Evolutionary conservation across 768 basidiomycete genomes (phyloP), one percentile per base, ranked within the genome.

Genomic region (Russula sp.): DNA sequence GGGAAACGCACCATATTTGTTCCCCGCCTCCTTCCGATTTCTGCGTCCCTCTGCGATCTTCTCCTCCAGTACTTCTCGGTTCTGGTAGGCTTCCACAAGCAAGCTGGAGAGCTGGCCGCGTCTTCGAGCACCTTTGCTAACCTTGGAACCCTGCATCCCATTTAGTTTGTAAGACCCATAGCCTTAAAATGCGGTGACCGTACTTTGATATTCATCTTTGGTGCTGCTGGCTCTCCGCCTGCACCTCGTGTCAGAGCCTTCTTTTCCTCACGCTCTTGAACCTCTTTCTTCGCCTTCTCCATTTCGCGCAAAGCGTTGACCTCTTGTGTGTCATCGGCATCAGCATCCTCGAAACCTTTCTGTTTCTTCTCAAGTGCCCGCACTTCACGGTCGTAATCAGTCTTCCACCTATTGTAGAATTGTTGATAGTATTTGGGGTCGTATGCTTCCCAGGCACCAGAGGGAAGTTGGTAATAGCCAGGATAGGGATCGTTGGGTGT

Each of bases 1-100:
- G 48, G n/a, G 20, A 48, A 26, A 76, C 81, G 64, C 69, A 88
- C 92, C 92, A 69, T 94, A 94, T 81, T 94, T 94, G 75, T 91
- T 93, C 11, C 92, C 92, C 0, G 92, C 91, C 71, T 92, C 90
- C 73, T 94, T 94, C 66, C 91, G 81, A 71, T 94, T 94, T 65
- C 89, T 79, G 66, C 86, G 81, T 2, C 87, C 91, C 74, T 92
- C 85, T 0, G 92, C 92, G 68, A 94, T 91, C 76, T 76, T 85
- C 64, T 92, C 91, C 73, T 94, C 92, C 67, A 94, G 70, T 0
- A 83, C 85, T 59, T 92, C 92, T 36, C 92, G 84, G 71, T 94
- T 94, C 72, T 85, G 75, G 71, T 92, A 93, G 0, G 92, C 92
- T 62, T 94, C 89, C 46, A 84, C 87, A 50, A 94, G 79, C 59